Evolutionary conservation across 208 protist genomes (phyloP).

Genomic region (Acanthamoeba castellanii): DNA sequence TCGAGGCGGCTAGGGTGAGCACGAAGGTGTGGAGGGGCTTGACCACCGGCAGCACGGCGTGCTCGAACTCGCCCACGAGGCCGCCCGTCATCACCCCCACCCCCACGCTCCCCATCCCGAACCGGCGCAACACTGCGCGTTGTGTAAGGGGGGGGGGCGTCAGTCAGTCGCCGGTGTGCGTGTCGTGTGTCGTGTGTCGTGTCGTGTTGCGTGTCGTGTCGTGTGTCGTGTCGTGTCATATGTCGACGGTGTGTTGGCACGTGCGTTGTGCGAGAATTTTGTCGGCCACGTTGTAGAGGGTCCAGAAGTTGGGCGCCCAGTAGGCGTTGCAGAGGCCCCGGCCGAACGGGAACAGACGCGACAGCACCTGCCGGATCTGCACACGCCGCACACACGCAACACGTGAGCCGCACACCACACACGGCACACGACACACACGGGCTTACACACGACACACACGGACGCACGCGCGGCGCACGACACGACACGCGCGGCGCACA

Average conservation of each 20-base stretch:
- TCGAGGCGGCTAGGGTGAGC: slow-evolving; percentile 78
- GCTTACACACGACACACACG: neutral
- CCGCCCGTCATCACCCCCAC: slow-evolving; percentile 77
- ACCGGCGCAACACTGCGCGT: neutral
- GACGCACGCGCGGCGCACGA: neutral
- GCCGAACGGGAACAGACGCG: slow-evolving; percentile 92
- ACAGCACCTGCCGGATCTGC: slow-evolving; percentile 81
- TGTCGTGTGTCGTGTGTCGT: too few relatives aligned
- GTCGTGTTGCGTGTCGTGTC: too few relatives aligned
- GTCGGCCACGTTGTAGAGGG: slow-evolving; percentile 89
- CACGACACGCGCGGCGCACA: neutral
- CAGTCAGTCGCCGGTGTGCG: too few relatives aligned
- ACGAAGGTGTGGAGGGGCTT: slow-evolving; percentile 79
- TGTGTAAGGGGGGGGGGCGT: neutral
- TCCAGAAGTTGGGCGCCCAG: slow-evolving; percentile 94
- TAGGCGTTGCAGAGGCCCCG: slow-evolving; percentile 93
- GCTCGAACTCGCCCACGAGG: slow-evolving; percentile 67
- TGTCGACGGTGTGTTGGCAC: neutral
- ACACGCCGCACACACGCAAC: neutral
- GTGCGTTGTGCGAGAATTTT: slow-evolving; percentile 72
- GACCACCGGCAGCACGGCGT: slow-evolving; percentile 77
- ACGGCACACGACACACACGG: neutral
- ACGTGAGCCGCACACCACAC: too few relatives aligned
- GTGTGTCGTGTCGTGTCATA: too few relatives aligned
- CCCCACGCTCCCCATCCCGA: neutral